A percentile compares a stretch with the other conserved stretches of the same genome.
Evolutionary conservation across 495 filamentous ascomycete species (phyloP).

Genomic region (Tuber calosporum): DNA sequence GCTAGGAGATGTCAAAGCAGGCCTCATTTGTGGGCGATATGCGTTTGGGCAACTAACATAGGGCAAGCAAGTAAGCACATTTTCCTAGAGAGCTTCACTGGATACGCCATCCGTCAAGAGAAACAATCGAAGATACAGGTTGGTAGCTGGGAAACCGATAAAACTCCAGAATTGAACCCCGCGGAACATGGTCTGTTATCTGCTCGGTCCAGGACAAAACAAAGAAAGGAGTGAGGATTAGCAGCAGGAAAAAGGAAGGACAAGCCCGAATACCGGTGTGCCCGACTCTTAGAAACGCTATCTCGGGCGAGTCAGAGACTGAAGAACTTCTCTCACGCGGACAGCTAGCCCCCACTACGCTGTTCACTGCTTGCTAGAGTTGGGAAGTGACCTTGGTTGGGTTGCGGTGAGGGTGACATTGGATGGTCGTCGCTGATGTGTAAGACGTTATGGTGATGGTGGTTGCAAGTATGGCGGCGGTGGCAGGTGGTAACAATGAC

Average conservation of each 20-base stretch:
- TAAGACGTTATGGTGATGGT: slow-evolving; percentile 1
- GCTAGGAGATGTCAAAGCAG: not conserved
- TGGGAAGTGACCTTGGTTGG: slow-evolving; percentile 7
- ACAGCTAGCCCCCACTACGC: not conserved
- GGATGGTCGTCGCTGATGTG: not conserved
- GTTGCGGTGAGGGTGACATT: slow-evolving; percentile 13
- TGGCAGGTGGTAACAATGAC: slow-evolving; percentile 5
- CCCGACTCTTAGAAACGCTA: slow-evolving; percentile 7
- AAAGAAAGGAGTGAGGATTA: not conserved
- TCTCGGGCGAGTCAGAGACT: slow-evolving; percentile 8
- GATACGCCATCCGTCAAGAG: slow-evolving; percentile 8
- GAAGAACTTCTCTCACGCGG: slow-evolving; percentile 9
- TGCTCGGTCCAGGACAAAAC: slow-evolving; percentile 10
- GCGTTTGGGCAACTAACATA: slow-evolving; percentile 21
- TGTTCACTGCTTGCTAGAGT: slow-evolving; percentile 13
- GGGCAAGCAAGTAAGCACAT: slow-evolving; percentile 5
- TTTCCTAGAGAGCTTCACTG: not conserved
- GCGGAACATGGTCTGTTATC: not conserved
- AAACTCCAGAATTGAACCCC: not conserved
- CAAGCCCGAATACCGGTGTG: slow-evolving; percentile 7
- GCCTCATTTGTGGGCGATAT: not conserved
- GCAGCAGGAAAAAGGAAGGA: slow-evolving; percentile 1
- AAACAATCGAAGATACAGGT: slow-evolving; percentile 24
- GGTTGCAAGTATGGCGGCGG: slow-evolving; percentile 15
- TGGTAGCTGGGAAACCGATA: slow-evolving; percentile 15